A percentile compares a stretch with the other conserved stretches of the same genome.
phyloP scores from a whole-genome alignment of 495 filamentous ascomycete genomes.

The Thozetella sp. region DNA sequence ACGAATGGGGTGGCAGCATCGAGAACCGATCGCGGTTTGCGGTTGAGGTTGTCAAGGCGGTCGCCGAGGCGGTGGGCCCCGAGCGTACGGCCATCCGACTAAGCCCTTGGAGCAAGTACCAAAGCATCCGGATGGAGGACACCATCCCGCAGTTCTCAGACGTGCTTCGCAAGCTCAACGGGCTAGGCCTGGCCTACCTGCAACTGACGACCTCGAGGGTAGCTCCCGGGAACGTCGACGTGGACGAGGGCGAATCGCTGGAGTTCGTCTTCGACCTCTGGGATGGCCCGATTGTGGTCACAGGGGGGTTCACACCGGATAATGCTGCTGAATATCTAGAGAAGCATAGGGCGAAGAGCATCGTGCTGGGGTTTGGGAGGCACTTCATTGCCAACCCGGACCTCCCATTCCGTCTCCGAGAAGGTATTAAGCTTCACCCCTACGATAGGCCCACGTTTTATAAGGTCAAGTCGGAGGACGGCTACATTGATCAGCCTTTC shows the following conservation, averaged over 20 bases:
- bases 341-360: slow-evolving; percentile 51
- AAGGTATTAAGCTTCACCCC: slow-evolving; percentile 53
- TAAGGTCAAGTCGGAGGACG: slow-evolving; percentile 42
- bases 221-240: slow-evolving; percentile 33
- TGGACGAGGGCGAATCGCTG: slow-evolving; percentile 45
- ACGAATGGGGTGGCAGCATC: slow-evolving; percentile 69
- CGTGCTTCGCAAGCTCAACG: slow-evolving; percentile 49
- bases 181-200: slow-evolving; percentile 62
- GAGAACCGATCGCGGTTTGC: slow-evolving; percentile 70
- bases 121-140: slow-evolving; percentile 69
- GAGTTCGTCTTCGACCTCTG: slow-evolving; percentile 55
- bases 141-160: slow-evolving; percentile 65
- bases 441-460: slow-evolving; percentile 68
- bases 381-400: slow-evolving; percentile 75
- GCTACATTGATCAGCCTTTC: slow-evolving; percentile 69
- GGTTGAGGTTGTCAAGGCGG: slow-evolving; percentile 62
- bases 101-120: slow-evolving; percentile 65
- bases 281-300: slow-evolving; percentile 56
- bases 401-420: slow-evolving; percentile 61
- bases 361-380: slow-evolving; percentile 61
- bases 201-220: slow-evolving; percentile 64
- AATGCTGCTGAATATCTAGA: slow-evolving; percentile 53
- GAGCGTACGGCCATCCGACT: slow-evolving; percentile 65
- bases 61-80: slow-evolving; percentile 65
- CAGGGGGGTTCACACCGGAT: slow-evolving; percentile 57